Base-by-base conservation (phyloP, 1,284 basidiomycete species). In the Irpex sp. region DNA sequence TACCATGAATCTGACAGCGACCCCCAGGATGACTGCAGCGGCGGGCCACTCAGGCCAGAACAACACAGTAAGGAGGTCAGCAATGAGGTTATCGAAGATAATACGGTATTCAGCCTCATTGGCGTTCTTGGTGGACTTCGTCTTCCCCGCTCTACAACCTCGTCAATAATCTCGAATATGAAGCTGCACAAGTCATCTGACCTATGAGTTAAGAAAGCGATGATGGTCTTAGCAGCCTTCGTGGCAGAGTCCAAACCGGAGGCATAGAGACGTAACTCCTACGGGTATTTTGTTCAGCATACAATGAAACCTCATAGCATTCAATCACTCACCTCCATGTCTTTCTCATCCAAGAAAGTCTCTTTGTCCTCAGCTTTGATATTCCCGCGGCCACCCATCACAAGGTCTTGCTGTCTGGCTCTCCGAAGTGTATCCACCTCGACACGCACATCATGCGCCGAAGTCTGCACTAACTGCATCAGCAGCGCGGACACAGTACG, bases 31-130 rank as follows among this genome's bases (percentile, higher is more conserved):
- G 19, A 97, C 75, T 47, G 89, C 84, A 1, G 97, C 93, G 5
- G 93, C 96, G 0, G 97, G 97, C 95, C 96, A 99, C 73, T 99
- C 97, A 0, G 97, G 95, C 83, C 93, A 92, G 72, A 93, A 96
- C 3, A 98, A 78, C 3, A 97, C 94, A 13, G 84, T 83, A n/a
- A 98, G 81, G 15, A 98, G 79, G 71, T 99, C 97, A 4, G 88
- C 86, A 37, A 98, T 87, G 11, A 98, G 81, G 66, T 91, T 92
- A 70, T 98, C 95, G 64, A 99, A 90, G 49, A 98, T 94, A 0
- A 87, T 81, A 61, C 94, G 88, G 74, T 97, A 97, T 72, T 97
- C 95, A 1, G 91, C 88, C 71, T 97, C 95, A 63, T 93, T 93
- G 0, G 92, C 87, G 64, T 90, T 91, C 75, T 97, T 97, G 31